These are phyloP conservation scores for Rhizopogon vesiculosus DNA, from an alignment of 768 basidiomycete species.

Conservation along the genomic window DNA sequence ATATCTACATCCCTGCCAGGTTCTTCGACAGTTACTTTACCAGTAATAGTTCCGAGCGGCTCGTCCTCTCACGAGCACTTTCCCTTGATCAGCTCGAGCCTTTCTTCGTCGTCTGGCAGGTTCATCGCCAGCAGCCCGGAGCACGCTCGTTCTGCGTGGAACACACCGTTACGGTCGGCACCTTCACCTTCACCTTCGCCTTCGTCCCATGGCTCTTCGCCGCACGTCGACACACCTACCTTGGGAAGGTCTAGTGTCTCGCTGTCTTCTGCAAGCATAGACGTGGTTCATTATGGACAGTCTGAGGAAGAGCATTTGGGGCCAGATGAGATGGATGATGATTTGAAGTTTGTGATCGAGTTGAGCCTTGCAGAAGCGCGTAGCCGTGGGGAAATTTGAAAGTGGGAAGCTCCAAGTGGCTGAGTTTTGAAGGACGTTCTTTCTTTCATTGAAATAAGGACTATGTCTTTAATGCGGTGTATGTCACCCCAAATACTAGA, in stretches of 20 bases:
- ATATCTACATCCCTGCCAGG: slow-evolving; percentile 5
- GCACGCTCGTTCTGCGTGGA: slow-evolving; percentile 33
- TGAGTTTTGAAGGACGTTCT: no score
- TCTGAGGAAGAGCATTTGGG: not conserved
- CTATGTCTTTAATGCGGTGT: not conserved
- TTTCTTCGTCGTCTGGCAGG: slow-evolving; percentile 17
- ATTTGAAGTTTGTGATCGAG: slow-evolving; percentile 60
- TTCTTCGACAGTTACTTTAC: slow-evolving; percentile 6
- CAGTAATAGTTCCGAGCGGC: not conserved
- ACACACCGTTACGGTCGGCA: slow-evolving; percentile 27
- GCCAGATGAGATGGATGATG: slow-evolving; percentile 51
- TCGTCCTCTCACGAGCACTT: slow-evolving; percentile 27
- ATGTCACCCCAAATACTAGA: not conserved
- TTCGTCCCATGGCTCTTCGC: slow-evolving; percentile 13
- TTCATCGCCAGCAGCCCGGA: slow-evolving; percentile 10
- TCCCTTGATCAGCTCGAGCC: slow-evolving; percentile 28
- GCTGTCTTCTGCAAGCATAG: slow-evolving; percentile 11
- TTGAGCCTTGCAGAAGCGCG: slow-evolving; percentile 59
- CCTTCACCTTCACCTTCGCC: not conserved
- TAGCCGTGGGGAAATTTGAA: slow-evolving; percentile 6
- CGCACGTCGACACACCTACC: slow-evolving; percentile 7
- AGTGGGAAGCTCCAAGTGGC: not conserved
- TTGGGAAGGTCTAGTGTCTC: slow-evolving; percentile 10
- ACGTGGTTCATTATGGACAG: not conserved
- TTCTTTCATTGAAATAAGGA: not conserved